Percentiles rank a stretch among this genome's conserved stretches.
Conservation (phyloP, 306 rosid genomes). For the Dryas octopetala region DNA sequence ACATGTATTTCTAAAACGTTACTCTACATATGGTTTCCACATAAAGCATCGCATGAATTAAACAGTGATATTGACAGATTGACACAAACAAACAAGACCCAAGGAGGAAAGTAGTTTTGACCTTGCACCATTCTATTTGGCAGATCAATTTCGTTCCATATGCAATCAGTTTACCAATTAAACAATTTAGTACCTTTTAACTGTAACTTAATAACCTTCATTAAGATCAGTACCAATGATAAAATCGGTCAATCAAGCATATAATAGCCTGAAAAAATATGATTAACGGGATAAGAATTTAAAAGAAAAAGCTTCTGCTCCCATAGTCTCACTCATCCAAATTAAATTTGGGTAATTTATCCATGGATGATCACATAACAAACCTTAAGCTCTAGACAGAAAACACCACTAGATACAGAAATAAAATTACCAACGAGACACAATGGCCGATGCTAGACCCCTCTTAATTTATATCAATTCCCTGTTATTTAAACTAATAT, state of each 20-base stretch:
- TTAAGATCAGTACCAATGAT: too few species aligned
- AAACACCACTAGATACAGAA: background rate
- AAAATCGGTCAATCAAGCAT: too few species aligned
- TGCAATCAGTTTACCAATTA: too few species aligned
- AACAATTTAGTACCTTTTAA: too few species aligned
- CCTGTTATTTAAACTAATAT: background rate
- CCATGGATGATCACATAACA: background rate
- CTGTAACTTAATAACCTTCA: too few species aligned
- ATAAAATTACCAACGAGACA: background rate
- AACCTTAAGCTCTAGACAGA: background rate
- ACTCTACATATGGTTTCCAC: background rate
- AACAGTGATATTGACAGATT: background rate
- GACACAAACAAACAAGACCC: background rate
- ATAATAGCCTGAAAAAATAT: too few species aligned
- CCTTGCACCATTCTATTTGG: too few species aligned
- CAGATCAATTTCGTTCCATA: too few species aligned
- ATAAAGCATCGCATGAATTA: too few species aligned
- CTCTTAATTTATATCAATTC: background rate
- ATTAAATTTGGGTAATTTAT: background rate
- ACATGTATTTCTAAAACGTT: too few species aligned
- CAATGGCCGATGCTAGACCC: background rate
- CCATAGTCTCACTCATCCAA: background rate
- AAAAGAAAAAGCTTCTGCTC: background rate
- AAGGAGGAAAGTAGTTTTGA: background rate
- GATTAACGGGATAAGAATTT: too few species aligned